These are phyloP conservation scores for Claviceps spartinae DNA, from an alignment of 2,329 filamentous ascomycete genomes.

Conservation along the genomic window DNA sequence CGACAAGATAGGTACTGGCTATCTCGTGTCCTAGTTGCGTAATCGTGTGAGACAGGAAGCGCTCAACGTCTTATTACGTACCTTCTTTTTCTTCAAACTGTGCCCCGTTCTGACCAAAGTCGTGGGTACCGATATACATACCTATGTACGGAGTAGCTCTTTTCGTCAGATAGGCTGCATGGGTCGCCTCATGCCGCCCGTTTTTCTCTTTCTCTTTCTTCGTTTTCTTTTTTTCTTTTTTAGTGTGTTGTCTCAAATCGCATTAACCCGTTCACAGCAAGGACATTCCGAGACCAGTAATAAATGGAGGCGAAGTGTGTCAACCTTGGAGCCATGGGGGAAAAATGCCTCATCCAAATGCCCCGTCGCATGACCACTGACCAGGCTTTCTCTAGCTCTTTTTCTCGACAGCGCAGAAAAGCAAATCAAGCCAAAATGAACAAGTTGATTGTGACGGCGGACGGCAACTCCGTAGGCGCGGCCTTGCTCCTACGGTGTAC, in stretches of 20 bases:
- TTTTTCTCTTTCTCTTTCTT: not conserved
- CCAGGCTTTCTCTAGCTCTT: not conserved
- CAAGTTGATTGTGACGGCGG: not conserved
- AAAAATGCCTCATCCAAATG: not conserved
- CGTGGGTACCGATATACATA: not conserved
- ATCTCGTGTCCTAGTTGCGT: not conserved
- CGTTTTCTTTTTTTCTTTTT: too few relatives aligned
- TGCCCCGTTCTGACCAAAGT: not conserved
- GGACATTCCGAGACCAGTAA: not conserved
- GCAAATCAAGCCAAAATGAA: not conserved
- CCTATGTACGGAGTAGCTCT: not conserved
- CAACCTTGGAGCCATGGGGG: not conserved
- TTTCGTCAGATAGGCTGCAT: not conserved
- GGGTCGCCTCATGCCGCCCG: not conserved
- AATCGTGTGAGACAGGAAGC: too few relatives aligned
- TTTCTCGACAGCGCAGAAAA: not conserved
- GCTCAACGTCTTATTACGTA: too few relatives aligned
- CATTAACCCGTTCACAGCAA: not conserved
- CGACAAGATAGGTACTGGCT: not conserved
- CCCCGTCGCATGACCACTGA: not conserved
- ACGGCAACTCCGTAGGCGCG: too few relatives aligned
- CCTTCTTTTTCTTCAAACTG: not conserved
- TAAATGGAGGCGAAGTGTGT: not conserved
- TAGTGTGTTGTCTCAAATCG: not conserved
- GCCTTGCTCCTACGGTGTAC: too few relatives aligned